A percentile compares a stretch with the other conserved stretches of the same genome.
Evolutionary conservation across 176 grass and related monocot genomes (phyloP).

Genomic region (Triticum urartu): DNA sequence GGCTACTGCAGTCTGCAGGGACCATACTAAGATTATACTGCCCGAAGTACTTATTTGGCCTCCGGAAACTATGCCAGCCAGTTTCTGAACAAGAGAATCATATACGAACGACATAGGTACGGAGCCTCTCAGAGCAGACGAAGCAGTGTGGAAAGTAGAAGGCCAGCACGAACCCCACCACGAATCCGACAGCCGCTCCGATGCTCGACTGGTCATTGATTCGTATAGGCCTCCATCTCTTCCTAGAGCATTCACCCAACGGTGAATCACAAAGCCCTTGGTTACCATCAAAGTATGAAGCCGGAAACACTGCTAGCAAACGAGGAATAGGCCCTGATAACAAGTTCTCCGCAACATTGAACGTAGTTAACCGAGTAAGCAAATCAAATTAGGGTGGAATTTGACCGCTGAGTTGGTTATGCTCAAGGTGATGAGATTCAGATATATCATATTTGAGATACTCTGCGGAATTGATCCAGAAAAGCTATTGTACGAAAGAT

Average conservation of each 20-base stretch:
- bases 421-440: slow-evolving; percentile 32
- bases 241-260: neutral
- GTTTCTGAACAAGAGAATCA: no score
- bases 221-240: neutral
- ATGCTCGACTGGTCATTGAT: neutral
- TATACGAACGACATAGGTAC: neutral
- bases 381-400: slow-evolving; percentile 4
- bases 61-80: no score
- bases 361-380: neutral
- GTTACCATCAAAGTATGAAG: neutral
- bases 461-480: slow-evolving; percentile 33
- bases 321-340: neutral
- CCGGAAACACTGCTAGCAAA: neutral
- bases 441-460: slow-evolving; percentile 4
- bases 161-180: slow-evolving; percentile 2
- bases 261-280: neutral
- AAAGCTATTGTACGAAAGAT: slow-evolving; percentile 57
- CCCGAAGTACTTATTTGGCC: no score
- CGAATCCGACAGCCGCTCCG: neutral
- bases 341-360: slow-evolving; percentile 41
- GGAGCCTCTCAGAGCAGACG: neutral
- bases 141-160: slow-evolving; percentile 14
- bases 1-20: neutral
- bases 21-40: no score
- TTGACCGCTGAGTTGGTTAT: slow-evolving; percentile 27